phyloP scores from a whole-genome alignment of 2,329 filamentous ascomycete species.

The Fusarium globosum region DNA sequence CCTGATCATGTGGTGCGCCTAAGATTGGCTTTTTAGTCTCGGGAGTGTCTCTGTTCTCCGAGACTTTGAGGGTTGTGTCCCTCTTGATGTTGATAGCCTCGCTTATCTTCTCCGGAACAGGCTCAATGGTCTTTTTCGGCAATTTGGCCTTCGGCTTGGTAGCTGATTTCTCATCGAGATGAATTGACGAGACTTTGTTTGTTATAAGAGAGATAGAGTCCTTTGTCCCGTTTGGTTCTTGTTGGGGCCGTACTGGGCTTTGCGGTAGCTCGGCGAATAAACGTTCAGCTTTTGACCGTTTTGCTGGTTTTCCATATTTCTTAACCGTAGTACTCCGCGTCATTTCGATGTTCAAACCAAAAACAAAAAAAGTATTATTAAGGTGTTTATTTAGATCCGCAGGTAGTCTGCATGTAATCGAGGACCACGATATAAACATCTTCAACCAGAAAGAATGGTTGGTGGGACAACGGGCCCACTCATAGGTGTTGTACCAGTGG shows the following conservation, averaged over 20 bases:
- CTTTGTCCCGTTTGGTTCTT: slow-evolving; percentile 19
- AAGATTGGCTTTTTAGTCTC: slow-evolving; percentile 3
- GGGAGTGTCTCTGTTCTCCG: background rate
- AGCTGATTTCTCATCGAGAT: slow-evolving; percentile 38
- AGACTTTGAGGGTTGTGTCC: background rate
- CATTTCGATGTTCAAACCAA: slow-evolving; percentile 52
- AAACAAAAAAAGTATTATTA: background rate
- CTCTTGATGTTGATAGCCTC: slow-evolving; percentile 12
- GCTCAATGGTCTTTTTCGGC: slow-evolving; percentile 2
- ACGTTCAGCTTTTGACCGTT: slow-evolving; percentile 59
- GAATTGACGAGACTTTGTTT: slow-evolving; percentile 49
- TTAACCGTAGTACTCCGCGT: slow-evolving; percentile 56
- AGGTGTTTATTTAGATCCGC: background rate
- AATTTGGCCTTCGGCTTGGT: slow-evolving; percentile 30
- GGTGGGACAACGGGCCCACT: slow-evolving; percentile 38
- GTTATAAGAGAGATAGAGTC: slow-evolving; percentile 50
- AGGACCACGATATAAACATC: background rate
- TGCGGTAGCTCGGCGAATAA: slow-evolving; percentile 64
- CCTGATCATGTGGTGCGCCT: background rate
- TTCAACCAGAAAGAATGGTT: slow-evolving; percentile 26
- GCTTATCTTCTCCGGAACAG: slow-evolving; percentile 19
- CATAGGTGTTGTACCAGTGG: background rate
- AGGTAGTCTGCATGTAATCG: background rate
- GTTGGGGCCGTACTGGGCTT: slow-evolving; percentile 56
- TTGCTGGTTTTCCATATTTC: slow-evolving; percentile 64